Percentiles rank a stretch among this genome's conserved stretches.
These are phyloP conservation scores for Ambrosia hybrid DNA, from an alignment of 140 eudicot species.

Conservation along the genomic window DNA sequence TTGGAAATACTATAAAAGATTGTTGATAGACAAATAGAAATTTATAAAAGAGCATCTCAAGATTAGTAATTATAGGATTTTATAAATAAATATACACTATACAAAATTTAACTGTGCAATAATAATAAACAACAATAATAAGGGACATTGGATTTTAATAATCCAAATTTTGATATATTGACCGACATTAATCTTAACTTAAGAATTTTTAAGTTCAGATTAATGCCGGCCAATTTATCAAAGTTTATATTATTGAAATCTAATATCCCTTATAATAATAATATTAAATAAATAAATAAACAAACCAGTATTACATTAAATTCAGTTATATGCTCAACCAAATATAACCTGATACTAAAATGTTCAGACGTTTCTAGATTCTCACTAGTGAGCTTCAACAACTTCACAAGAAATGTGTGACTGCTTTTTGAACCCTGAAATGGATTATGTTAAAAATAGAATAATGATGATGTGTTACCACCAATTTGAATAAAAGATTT, in stretches of 20 bases:
- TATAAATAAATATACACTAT: not conserved
- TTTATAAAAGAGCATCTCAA: not conserved
- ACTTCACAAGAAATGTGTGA: constrained; percentile 26
- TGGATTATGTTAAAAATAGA: not conserved
- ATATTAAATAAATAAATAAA: too few species aligned
- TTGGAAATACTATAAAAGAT: too few species aligned
- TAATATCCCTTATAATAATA: too few species aligned
- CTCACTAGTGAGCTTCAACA: constrained; percentile 4
- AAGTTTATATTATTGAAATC: too few species aligned
- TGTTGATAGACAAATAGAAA: not conserved
- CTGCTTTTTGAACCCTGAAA: constrained; percentile 13
- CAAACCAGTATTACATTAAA: too few species aligned
- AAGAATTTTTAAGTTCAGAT: too few species aligned
- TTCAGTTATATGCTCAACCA: too few species aligned
- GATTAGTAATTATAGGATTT: not conserved
- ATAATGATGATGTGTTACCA: not conserved
- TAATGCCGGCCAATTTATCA: too few species aligned
- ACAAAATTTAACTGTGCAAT: not conserved
- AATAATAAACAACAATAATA: not conserved
- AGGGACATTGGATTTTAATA: too few species aligned
- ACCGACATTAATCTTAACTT: too few species aligned
- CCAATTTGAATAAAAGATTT: not conserved
- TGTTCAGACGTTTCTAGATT: not conserved
- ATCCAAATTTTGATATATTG: too few species aligned
- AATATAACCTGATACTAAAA: not conserved